A percentile compares a stretch with the other conserved stretches of the same genome.
Evolutionary conservation across 2,329 filamentous ascomycete genomes (phyloP).

Genomic region (Fusarium sp.): DNA sequence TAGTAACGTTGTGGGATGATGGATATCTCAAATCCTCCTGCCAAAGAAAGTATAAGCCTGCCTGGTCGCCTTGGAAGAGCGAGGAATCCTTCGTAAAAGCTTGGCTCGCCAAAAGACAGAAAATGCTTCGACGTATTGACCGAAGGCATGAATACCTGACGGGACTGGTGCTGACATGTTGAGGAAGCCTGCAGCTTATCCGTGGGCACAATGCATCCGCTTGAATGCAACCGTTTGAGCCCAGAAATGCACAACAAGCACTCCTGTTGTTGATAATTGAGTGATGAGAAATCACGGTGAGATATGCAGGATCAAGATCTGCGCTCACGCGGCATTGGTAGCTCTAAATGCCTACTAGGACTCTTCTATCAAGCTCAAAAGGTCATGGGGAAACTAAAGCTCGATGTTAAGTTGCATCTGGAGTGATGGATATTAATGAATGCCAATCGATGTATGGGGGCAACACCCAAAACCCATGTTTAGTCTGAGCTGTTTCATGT

Average conservation of each 20-base stretch:
- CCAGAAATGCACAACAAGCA: background rate
- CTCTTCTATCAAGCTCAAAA: slow-evolving; percentile 11
- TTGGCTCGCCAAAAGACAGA: background rate
- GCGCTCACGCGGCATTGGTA: slow-evolving; percentile 23
- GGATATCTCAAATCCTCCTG: slow-evolving; percentile 1
- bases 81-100: background rate
- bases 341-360: slow-evolving; percentile 19
- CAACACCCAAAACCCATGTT: slow-evolving; percentile 16
- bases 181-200: slow-evolving; percentile 18
- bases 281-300: slow-evolving; percentile 23
- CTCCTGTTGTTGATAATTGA: background rate
- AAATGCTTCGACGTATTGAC: background rate
- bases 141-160: background rate
- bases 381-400: slow-evolving; percentile 35
- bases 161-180: slow-evolving; percentile 7
- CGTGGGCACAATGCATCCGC: background rate
- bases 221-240: slow-evolving; percentile 19
- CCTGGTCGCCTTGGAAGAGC: background rate
- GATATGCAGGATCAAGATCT: slow-evolving; percentile 32
- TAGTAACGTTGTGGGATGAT: slow-evolving; percentile 2
- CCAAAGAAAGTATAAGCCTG: slow-evolving; percentile 2
- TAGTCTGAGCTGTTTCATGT: slow-evolving; percentile 33
- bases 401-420: slow-evolving; percentile 22
- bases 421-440: slow-evolving; percentile 11
- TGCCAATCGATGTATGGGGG: slow-evolving; percentile 21